These are phyloP conservation scores for Phytophthora foliorum DNA, from an alignment of 352 stramenopile genomes.

Conservation along the genomic window DNA sequence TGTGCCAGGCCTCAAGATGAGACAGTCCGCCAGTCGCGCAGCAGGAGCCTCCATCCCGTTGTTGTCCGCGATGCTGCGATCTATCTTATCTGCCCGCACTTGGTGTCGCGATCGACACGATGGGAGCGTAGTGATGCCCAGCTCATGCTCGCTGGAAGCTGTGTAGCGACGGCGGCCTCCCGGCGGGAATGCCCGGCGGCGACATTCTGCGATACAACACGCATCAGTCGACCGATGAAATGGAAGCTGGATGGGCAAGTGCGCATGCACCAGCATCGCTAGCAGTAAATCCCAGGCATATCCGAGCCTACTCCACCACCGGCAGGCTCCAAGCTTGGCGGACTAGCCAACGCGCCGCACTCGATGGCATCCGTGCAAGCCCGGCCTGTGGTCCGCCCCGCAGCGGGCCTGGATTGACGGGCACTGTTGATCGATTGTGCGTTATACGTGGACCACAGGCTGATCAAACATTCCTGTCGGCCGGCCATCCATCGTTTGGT, in stretches of 20 bases:
- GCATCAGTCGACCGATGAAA: background rate
- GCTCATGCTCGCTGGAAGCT: no score
- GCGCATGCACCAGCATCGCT: no score
- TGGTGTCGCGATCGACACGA: no score
- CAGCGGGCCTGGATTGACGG: conserved; percentile 4
- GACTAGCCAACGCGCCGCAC: background rate
- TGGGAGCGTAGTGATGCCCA: no score
- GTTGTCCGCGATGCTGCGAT: no score
- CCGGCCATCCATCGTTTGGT: background rate
- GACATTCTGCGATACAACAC: background rate
- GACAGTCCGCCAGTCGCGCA: conserved; percentile 13
- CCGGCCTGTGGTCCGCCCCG: conserved; percentile 6
- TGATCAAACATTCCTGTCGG: no score
- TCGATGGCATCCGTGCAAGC: background rate
- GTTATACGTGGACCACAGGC: background rate
- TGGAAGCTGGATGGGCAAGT: background rate
- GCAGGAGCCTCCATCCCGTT: no score
- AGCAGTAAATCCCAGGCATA: background rate
- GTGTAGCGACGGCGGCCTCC: background rate
- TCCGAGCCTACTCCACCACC: background rate
- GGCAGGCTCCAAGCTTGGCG: background rate
- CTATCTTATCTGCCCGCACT: no score
- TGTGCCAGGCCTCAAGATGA: conserved; percentile 8
- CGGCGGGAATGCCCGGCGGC: background rate
- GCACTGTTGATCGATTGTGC: background rate